Evolutionary conservation across 2,329 filamentous ascomycete genomes (phyloP).

Genomic region (Daldinia sp.): DNA sequence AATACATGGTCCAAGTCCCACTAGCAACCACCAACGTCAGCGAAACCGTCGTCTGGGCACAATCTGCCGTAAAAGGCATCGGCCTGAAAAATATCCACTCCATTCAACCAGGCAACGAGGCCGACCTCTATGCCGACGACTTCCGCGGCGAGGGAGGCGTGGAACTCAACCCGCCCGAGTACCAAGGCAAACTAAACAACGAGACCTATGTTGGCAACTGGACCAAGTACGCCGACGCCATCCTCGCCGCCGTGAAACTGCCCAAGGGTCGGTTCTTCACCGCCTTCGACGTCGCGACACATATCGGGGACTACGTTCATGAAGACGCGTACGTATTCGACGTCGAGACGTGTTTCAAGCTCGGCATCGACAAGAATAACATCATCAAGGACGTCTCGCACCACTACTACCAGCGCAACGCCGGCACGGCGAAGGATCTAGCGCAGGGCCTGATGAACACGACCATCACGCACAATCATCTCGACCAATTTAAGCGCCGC

Average conservation of each 20-base stretch:
- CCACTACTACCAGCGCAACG: conserved; percentile 50
- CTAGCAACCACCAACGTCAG: conserved; percentile 48
- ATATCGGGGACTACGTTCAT: conserved; percentile 36
- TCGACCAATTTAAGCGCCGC: conserved; percentile 44
- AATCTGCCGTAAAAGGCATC: conserved; percentile 43
- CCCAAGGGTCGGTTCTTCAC: conserved; percentile 47
- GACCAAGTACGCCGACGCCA: conserved; percentile 46
- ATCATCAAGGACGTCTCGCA: conserved; percentile 49
- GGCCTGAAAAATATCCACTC: conserved; percentile 48
- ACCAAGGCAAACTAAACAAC: conserved; percentile 47
- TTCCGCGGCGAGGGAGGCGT: conserved; percentile 41
- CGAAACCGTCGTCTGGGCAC: conserved; percentile 48
- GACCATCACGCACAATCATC: conserved; percentile 40
- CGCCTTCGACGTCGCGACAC: conserved; percentile 47
- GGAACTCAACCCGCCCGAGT: conserved; percentile 46
- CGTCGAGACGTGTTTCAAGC: conserved; percentile 44
- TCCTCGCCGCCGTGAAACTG: conserved; percentile 41
- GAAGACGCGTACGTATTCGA: conserved; percentile 42
- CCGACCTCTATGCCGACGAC: conserved; percentile 46
- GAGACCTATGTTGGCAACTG: conserved; percentile 49
- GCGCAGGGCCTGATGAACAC: conserved; percentile 45
- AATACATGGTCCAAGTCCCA: conserved; percentile 50
- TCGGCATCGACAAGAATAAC: conserved; percentile 47
- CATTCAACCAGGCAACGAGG: conserved; percentile 50
- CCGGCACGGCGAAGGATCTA: conserved; percentile 44